Evolutionary conservation across 1,139 yeast genomes (phyloP).

Genomic region (Candida sp.): DNA sequence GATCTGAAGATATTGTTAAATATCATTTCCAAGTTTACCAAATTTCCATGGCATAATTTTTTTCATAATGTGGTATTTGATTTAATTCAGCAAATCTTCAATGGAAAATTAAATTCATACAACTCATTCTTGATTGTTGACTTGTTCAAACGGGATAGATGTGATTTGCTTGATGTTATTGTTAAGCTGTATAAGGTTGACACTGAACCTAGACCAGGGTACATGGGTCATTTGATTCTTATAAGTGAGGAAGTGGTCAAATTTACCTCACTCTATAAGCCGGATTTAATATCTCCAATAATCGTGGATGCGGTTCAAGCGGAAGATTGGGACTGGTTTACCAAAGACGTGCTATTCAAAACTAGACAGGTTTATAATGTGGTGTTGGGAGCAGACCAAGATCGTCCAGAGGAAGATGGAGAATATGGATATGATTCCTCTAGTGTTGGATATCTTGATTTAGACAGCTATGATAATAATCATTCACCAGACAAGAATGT

Average conservation of each 20-base stretch:
- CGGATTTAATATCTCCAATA: conserved; percentile 43
- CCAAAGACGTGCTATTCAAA: conserved; percentile 37
- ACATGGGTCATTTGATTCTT: conserved; percentile 68
- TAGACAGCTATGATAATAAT: conserved; percentile 22
- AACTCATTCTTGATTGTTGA: conserved; percentile 47
- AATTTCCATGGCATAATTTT: conserved; percentile 47
- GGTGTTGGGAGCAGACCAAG: conserved; percentile 40
- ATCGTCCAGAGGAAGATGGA: conserved; percentile 9
- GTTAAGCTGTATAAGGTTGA: conserved; percentile 24
- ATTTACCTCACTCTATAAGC: conserved; percentile 46
- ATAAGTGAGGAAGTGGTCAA: conserved; percentile 66
- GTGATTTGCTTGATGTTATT: conserved; percentile 33
- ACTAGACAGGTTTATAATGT: conserved; percentile 47
- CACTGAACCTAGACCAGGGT: conserved; percentile 38
- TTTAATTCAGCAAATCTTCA: conserved; percentile 45
- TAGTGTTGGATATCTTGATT: conserved; percentile 34
- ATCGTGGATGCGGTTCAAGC: conserved; percentile 37
- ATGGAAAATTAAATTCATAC: conserved; percentile 46
- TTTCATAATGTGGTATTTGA: conserved; percentile 51
- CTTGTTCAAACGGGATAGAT: conserved; percentile 27
- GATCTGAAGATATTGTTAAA: conserved; percentile 37
- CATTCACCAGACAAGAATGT: conserved; percentile 12
- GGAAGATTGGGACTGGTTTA: conserved; percentile 46
- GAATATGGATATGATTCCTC: conserved; percentile 30
- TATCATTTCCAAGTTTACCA: conserved; percentile 35